Percentiles rank a stretch among this genome's conserved stretches.
Conservation (phyloP, 2,329 filamentous ascomycete species). For the Tetracladium maxilliforme region DNA sequence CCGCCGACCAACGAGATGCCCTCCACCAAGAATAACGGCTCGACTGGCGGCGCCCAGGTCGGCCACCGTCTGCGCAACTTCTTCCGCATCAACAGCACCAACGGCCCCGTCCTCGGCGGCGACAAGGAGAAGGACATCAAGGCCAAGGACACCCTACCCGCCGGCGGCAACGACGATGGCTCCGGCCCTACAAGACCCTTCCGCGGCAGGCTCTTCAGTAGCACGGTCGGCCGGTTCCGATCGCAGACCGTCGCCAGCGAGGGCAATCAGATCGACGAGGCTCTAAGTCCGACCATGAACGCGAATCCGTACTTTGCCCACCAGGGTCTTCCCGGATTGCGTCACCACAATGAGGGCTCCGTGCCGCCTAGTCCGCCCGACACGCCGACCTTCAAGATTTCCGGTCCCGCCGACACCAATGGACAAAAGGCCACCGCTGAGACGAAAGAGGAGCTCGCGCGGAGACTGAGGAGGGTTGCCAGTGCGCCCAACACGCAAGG, state of each 20-base stretch:
- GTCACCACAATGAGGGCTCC: constrained; percentile 89
- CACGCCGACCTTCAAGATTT: constrained; percentile 65
- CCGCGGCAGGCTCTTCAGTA: no score
- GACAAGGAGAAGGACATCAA: constrained; percentile 20
- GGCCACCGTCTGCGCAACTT: constrained; percentile 57
- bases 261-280: constrained; percentile 78
- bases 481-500: constrained; percentile 96
- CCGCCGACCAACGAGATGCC: constrained; percentile 1
- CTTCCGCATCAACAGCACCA: constrained; percentile 54
- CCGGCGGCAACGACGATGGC: constrained; percentile 9
- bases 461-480: constrained; percentile 84
- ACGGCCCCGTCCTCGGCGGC: no score
- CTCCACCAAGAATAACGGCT: constrained; percentile 35
- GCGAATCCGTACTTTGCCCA: constrained; percentile 97
- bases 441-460: constrained; percentile 85
- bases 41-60: constrained; percentile 41
- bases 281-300: constrained; percentile 79
- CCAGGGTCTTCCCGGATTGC: constrained; percentile 82
- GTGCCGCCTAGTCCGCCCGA: constrained; percentile 87
- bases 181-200: constrained; percentile 83
- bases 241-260: constrained; percentile 87
- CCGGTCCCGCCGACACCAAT: constrained; percentile 49
- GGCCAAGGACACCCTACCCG: constrained; percentile 12
- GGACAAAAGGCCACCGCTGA: constrained; percentile 57
- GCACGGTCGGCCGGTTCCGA: constrained; percentile 76